These are phyloP conservation scores for Penicillium pancosmium DNA, from an alignment of 495 filamentous ascomycete genomes.

Conservation along the genomic window DNA sequence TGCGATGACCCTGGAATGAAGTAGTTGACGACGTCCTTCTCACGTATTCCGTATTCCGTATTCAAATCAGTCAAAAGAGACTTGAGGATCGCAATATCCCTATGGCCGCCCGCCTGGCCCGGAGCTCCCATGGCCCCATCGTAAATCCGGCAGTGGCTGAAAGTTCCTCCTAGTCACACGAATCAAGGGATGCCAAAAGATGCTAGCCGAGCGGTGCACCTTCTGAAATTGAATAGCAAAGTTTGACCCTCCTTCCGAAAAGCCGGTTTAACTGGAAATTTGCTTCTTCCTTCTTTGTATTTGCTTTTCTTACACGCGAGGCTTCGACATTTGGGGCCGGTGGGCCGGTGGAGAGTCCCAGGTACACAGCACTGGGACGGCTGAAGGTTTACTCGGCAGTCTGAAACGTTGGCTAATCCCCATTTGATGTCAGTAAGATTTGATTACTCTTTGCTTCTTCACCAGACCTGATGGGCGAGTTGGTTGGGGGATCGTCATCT, in stretches of 20 bases:
- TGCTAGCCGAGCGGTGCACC: neutral
- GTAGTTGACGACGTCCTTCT: neutral
- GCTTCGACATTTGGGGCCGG: neutral
- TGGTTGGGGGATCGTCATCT: neutral
- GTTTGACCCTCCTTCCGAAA: neutral
- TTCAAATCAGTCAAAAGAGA: neutral
- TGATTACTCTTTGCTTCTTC: neutral
- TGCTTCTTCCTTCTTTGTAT: neutral
- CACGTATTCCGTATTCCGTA: neutral
- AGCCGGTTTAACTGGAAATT: neutral
- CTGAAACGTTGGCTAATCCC: constrained; percentile 1
- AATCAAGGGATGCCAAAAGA: neutral
- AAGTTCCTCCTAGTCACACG: neutral
- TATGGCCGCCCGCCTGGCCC: neutral
- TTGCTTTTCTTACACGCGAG: neutral
- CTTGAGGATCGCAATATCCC: constrained; percentile 14
- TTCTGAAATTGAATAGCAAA: neutral
- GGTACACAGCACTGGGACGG: neutral
- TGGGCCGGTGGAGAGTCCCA: neutral
- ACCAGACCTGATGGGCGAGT: neutral
- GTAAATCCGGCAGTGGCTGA: neutral
- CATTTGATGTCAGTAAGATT: neutral
- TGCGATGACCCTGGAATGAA: constrained; percentile 8
- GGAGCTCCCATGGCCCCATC: constrained; percentile 3
- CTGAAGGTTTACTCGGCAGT: neutral